These are phyloP conservation scores for Claviceps sp. DNA, from an alignment of 2,329 filamentous ascomycete species.

Conservation along the genomic window DNA sequence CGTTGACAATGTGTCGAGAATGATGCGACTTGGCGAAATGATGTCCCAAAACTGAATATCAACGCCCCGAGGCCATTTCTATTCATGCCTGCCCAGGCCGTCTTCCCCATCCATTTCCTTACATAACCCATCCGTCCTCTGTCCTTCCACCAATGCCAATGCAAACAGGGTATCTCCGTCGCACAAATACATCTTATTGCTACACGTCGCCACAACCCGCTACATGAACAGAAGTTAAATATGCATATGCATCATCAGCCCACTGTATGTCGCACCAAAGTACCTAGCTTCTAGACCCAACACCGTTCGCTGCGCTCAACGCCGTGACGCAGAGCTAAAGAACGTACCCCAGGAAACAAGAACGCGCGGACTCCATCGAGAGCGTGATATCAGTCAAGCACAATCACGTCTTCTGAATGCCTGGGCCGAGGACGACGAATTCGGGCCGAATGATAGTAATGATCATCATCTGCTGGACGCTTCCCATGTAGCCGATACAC, in stretches of 20 bases:
- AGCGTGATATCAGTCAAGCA: constrained; percentile 16
- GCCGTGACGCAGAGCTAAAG: neutral
- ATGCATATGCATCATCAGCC: neutral
- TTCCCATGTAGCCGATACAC: constrained; percentile 2
- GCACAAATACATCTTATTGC: neutral
- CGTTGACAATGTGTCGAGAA: too few species aligned
- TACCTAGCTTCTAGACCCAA: constrained; percentile 4
- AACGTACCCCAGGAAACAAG: neutral
- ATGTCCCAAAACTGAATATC: too few species aligned
- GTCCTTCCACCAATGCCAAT: neutral
- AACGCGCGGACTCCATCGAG: neutral
- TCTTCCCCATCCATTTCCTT: neutral
- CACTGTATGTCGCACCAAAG: neutral
- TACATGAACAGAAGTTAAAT: neutral
- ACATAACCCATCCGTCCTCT: neutral
- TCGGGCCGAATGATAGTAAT: constrained; percentile 1
- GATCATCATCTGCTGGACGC: constrained; percentile 3
- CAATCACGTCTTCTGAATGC: constrained; percentile 17
- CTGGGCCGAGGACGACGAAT: constrained; percentile 8
- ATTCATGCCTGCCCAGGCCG: neutral
- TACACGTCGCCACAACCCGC: neutral
- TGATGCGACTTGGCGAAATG: too few species aligned
- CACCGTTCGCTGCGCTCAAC: constrained; percentile 5
- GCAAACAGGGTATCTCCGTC: constrained; percentile 2
- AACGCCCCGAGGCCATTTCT: neutral